Evolutionary conservation across 2,329 filamentous ascomycete species (phyloP), one percentile per base, ranked within the genome.

Genomic region (Phialophora chinensis): DNA sequence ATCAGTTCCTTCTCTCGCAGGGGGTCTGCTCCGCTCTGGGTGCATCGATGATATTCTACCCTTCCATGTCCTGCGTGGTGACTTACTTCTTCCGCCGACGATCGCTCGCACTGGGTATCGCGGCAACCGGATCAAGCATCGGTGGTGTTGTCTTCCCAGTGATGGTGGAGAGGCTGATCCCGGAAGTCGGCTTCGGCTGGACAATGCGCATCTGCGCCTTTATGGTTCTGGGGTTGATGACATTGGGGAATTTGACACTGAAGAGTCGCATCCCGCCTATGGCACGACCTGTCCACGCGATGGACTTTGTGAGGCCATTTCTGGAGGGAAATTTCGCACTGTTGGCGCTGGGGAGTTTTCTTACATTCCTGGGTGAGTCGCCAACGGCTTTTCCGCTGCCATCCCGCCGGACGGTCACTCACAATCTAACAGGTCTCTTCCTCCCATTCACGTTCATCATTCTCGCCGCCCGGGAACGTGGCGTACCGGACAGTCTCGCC

Each of bases 81-180:
- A 71, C 70, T 10, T 76, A 75, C 57, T 78, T 77, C 65, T 78
- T 79, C 66, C 79, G 78, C 38, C 79, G 79, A 8, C 81, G 86
- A 12, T 85, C 82, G 20, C 76, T 83, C 20, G 86, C 85, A 8
- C 79, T 85, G 11, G 86, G 85, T 12, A 77, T 87, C 69, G 79
- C 82, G 70, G 82, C 83, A 2, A 80, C 83, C 4, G 86, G 86
- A 4, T 85, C 84, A 0, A 84, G 82, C 4, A 69, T 87, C 4
- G 86, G 86, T 2, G 86, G 86, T 3, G 84, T 89, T 25, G 83
- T 88, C 42, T 83, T 88, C 60, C 87, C 87, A 0, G 87, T 89
- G 71, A 86, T 89, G 83, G 82, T 88, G 8, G 76, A 82, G 0
- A 81, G 81, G 35, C 74, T 89, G 17, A 84, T 89, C 47, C 79